Conservation (phyloP, 2,329 filamentous ascomycete species). For the Cordyceps militaris region DNA sequence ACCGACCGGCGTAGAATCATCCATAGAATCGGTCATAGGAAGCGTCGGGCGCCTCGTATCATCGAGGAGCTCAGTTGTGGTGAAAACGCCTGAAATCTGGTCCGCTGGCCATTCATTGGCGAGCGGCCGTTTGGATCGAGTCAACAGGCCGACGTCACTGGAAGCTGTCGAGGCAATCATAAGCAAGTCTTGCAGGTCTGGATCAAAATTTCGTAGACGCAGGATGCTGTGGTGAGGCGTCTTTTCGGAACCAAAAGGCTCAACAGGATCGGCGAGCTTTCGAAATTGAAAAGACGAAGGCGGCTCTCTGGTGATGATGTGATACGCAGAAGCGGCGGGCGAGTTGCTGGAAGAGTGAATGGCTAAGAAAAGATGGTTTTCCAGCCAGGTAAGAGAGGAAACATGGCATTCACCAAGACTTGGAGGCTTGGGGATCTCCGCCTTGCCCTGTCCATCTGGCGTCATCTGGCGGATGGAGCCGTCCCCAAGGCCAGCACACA, state of each 20-base stretch:
- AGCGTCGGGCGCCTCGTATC: constrained; percentile 70
- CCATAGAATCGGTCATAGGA: constrained; percentile 54
- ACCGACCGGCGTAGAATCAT: constrained; percentile 72
- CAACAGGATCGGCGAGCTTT: constrained; percentile 66
- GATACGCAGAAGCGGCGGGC: constrained; percentile 62
- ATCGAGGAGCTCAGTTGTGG: constrained; percentile 62
- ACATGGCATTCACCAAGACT: constrained; percentile 62
- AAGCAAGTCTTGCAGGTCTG: constrained; percentile 72
- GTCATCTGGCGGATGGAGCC: constrained; percentile 79
- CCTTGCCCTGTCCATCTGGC: constrained; percentile 70
- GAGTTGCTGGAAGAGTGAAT: constrained; percentile 61
- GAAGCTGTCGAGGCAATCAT: constrained; percentile 76
- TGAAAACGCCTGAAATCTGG: constrained; percentile 60
- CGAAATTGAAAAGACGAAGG: constrained; percentile 60
- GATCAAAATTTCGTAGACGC: constrained; percentile 72
- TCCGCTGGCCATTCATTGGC: constrained; percentile 52
- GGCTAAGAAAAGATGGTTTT: constrained; percentile 76
- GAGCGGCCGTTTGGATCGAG: constrained; percentile 62
- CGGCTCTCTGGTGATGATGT: constrained; percentile 65
- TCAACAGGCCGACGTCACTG: constrained; percentile 71
- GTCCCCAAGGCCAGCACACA: constrained; percentile 77
- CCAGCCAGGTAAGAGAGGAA: constrained; percentile 78
- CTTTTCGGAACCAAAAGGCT: constrained; percentile 60
- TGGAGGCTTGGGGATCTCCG: constrained; percentile 69
- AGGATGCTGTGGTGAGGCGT: constrained; percentile 70